Base-by-base conservation (phyloP, 1,284 basidiomycete genomes). In the Moniliophthora roreri region DNA sequence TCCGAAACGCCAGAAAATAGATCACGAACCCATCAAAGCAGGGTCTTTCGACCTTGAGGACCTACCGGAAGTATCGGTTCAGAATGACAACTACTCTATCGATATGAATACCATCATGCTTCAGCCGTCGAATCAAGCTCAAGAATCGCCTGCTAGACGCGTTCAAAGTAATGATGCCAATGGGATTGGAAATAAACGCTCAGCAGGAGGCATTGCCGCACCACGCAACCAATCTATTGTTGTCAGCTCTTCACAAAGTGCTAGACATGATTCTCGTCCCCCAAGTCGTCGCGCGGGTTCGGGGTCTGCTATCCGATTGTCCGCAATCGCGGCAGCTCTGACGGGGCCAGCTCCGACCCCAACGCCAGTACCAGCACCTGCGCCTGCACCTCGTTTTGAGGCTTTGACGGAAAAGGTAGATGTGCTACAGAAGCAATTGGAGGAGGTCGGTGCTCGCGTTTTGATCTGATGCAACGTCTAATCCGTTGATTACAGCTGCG, bases 1-100 rank as follows among this genome's bases (percentile, higher is more conserved):
- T 9, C 62, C 72, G 36, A 89, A 88, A 63, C 79, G 82, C 13
- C 78, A 77, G 60, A 87, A 76, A 67, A 79, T 77, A 20, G 66
- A 67, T 20, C 36, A 55, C 16, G 23, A 20, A 11, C 44, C 34
- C 51, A 41, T 50, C 38, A 26, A 56, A 5, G 21, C 45, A 18
- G 39, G 49, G 10, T 44, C 56, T 26, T 52, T 57, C 24, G 51
- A 51, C n/a, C 38, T 57, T 21, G 59, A 58, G 21, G 50, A 54
- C 10, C 45, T 57, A 20, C 52, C 57, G n/a, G 54, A 55, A 20
- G 53, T 56, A 15, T 50, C 52, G 5, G 45, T 58, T n/a, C 36
- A 40, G 35, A 36, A 51, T 39, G 53, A 60, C 35, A 35, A 36
- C 2, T 58, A 58, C 52, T 52, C 44, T 24, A 56, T 55, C 46